Conservation (phyloP, 208 protist genomes). For the Trichomonas gallinae region DNA sequence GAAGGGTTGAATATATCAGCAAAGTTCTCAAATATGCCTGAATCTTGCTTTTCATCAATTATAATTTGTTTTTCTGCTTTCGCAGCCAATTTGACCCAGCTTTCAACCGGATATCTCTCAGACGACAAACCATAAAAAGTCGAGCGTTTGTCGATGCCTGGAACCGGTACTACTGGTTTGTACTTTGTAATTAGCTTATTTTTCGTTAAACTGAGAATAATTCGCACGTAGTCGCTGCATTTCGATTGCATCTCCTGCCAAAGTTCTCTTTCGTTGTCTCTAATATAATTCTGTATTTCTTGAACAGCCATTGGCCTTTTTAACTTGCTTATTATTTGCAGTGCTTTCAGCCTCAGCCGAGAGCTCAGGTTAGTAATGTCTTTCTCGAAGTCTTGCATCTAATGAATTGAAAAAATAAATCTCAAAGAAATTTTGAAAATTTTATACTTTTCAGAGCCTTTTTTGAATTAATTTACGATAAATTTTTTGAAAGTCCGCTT, state of each 20-base stretch:
- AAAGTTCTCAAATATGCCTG: not conserved
- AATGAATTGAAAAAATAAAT: no score
- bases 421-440: no score
- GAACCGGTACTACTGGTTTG: not conserved
- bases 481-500: no score
- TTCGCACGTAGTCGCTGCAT: not conserved
- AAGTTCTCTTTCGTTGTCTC: not conserved
- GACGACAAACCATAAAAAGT: not conserved
- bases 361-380: not conserved
- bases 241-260: not conserved
- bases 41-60: not conserved
- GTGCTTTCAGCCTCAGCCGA: not conserved
- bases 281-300: not conserved
- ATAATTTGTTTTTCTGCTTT: not conserved
- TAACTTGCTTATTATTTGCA: not conserved
- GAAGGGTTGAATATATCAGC: not conserved
- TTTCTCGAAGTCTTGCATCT: not conserved
- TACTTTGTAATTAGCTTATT: not conserved
- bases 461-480: no score
- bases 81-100: not conserved
- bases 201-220: not conserved
- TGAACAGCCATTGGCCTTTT: not conserved
- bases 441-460: no score
- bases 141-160: not conserved
- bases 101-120: not conserved